Percentiles rank a stretch among this genome's conserved stretches.
phyloP scores from a whole-genome alignment of 1,139 yeast species.

The Yamadazyma dendronema region DNA sequence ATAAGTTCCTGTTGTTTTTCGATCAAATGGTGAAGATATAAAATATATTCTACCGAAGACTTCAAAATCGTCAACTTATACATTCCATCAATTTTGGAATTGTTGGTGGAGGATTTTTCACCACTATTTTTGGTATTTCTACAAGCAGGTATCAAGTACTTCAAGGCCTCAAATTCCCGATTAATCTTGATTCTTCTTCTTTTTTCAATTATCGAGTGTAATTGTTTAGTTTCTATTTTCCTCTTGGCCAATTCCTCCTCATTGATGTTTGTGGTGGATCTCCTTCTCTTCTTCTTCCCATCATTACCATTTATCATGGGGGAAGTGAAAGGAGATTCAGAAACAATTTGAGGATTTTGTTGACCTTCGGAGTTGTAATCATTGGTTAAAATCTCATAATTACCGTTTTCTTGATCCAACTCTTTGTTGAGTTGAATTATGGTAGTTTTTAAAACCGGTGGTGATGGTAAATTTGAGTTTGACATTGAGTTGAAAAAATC shows the following conservation, averaged over 20 bases:
- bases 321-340: constrained; percentile 8
- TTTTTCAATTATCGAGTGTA: constrained; percentile 80
- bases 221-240: constrained; percentile 55
- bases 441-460: constrained; percentile 62
- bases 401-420: constrained; percentile 40
- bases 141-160: constrained; percentile 78
- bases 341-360: constrained; percentile 1
- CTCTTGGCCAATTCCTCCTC: constrained; percentile 56
- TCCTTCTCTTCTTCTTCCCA: constrained; percentile 43
- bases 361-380: constrained; percentile 18
- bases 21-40: constrained; percentile 62
- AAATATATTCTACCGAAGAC: constrained; percentile 77
- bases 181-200: constrained; percentile 76
- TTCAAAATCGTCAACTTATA: constrained; percentile 78
- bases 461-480: constrained; percentile 41
- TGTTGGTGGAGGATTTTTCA: constrained; percentile 15
- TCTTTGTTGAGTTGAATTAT: constrained; percentile 58
- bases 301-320: constrained; percentile 12
- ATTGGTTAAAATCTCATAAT: constrained; percentile 43
- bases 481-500: constrained; percentile 1
- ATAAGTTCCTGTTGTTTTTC: constrained; percentile 44
- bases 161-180: constrained; percentile 78
- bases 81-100: constrained; percentile 57
- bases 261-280: constrained; percentile 45
- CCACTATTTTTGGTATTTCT: constrained; percentile 13